A percentile compares a stretch with the other conserved stretches of the same genome.
phyloP scores from a whole-genome alignment of 495 filamentous ascomycete species.

The Hyaloscypha finlandica region DNA sequence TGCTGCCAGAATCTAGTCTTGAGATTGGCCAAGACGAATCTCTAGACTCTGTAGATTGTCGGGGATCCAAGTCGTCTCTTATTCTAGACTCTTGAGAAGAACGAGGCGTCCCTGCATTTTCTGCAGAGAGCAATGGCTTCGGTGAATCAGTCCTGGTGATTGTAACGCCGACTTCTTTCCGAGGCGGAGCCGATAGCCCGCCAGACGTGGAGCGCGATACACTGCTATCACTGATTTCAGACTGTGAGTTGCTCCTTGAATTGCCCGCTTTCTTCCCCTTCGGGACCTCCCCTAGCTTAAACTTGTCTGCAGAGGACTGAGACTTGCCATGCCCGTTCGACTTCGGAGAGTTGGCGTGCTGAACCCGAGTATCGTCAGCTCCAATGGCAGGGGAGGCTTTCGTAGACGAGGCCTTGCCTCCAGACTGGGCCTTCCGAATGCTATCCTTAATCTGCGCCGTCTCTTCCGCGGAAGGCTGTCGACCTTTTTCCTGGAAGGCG shows the following conservation, averaged over 20 bases:
- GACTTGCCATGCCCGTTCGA: constrained; percentile 29
- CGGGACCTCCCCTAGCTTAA: constrained; percentile 76
- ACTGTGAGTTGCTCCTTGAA: constrained; percentile 67
- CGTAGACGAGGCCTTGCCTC: constrained; percentile 40
- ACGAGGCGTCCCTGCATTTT: constrained; percentile 47
- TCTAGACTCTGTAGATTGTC: constrained; percentile 45
- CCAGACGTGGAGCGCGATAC: constrained; percentile 20
- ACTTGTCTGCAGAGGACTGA: constrained; percentile 49
- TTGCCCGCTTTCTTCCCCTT: constrained; percentile 61
- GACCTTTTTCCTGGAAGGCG: constrained; percentile 84
- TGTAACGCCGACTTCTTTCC: constrained; percentile 21
- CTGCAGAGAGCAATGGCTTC: constrained; percentile 30
- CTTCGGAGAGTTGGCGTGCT: constrained; percentile 34
- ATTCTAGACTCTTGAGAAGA: constrained; percentile 50
- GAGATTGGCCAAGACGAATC: constrained; percentile 28
- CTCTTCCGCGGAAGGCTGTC: constrained; percentile 59
- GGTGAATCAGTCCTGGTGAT: constrained; percentile 27
- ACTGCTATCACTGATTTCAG: constrained; percentile 36
- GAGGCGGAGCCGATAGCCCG: constrained; percentile 11
- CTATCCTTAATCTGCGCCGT: constrained; percentile 35
- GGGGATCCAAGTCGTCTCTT: constrained; percentile 46
- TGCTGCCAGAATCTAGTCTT: constrained; percentile 34
- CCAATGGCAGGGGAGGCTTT: constrained; percentile 43
- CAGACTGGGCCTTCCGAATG: constrained; percentile 38
- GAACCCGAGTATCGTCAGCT: constrained; percentile 43